phyloP scores from a whole-genome alignment of 2,329 filamentous ascomycete genomes.

The Penicillium nordicum region DNA sequence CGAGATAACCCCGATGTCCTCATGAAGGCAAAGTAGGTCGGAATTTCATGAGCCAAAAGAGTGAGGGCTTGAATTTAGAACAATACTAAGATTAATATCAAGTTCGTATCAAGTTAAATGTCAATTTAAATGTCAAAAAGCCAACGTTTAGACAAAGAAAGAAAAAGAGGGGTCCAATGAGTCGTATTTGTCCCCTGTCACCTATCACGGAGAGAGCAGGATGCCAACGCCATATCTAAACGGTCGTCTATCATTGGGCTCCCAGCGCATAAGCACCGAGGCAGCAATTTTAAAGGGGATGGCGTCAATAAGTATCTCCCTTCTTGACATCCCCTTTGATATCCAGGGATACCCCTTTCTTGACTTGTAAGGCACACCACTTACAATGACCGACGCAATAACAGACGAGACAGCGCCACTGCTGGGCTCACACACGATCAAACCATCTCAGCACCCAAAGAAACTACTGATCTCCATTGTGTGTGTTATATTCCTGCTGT shows the following conservation, averaged over 20 bases:
- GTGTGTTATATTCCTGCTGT: constrained; percentile 17
- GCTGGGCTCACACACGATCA: neutral
- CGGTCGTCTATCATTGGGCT: neutral
- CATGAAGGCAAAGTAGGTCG: neutral
- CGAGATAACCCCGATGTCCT: neutral
- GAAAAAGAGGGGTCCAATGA: neutral
- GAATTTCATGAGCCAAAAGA: neutral
- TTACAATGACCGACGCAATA: neutral
- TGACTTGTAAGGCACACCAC: neutral
- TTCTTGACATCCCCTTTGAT: neutral
- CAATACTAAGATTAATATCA: too few relatives aligned
- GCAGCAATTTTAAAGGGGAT: neutral
- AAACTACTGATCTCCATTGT: constrained; percentile 17
- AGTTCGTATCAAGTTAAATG: too few relatives aligned
- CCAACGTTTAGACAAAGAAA: neutral
- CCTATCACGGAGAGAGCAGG: neutral
- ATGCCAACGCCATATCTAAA: neutral
- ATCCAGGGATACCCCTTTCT: neutral
- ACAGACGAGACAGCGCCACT: constrained; percentile 12
- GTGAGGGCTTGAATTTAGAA: too few relatives aligned
- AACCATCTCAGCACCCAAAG: constrained; percentile 4
- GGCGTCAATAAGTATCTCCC: neutral
- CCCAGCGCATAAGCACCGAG: neutral
- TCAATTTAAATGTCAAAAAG: too few relatives aligned
- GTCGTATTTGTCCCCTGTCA: too few relatives aligned